A percentile compares a stretch with the other conserved stretches of the same genome.
Evolutionary conservation across 345 rosid genomes (phyloP).

Genomic region (Eutrema heterophyllum): DNA sequence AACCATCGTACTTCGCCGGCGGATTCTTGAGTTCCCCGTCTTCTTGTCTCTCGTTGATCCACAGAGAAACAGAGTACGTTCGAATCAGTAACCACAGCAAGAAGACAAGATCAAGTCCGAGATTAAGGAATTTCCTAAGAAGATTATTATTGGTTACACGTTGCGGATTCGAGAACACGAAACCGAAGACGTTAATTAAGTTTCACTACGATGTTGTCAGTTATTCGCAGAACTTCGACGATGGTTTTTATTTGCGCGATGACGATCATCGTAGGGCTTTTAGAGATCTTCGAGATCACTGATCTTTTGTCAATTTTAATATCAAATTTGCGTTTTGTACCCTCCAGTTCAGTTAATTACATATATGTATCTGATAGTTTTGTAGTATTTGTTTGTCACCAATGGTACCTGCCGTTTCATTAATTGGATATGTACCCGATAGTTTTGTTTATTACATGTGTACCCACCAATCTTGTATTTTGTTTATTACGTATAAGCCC

Average conservation of each 20-base stretch:
- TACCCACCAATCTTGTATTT: not conserved
- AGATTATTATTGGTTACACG: slow-evolving; percentile 33
- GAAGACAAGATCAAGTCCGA: slow-evolving; percentile 24
- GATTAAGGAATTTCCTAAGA: slow-evolving; percentile 48
- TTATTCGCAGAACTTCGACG: slow-evolving; percentile 77
- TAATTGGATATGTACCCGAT: not conserved
- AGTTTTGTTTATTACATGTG: not conserved
- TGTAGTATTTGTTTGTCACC: not conserved
- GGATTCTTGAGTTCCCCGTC: slow-evolving; percentile 42
- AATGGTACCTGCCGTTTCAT: not conserved
- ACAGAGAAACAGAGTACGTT: slow-evolving; percentile 44
- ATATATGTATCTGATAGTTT: not conserved
- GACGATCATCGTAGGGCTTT: slow-evolving; percentile 1
- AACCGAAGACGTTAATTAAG: slow-evolving; percentile 44
- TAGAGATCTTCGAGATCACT: not conserved
- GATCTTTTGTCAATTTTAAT: not conserved
- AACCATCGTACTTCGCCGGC: slow-evolving; percentile 31
- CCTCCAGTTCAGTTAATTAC: not conserved
- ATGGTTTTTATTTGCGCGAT: slow-evolving; percentile 36
- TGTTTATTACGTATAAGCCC: not conserved
- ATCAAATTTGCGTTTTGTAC: not conserved
- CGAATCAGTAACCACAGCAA: slow-evolving; percentile 34
- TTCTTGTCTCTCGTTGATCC: slow-evolving; percentile 41
- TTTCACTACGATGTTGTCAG: slow-evolving; percentile 78
- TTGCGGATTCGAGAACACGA: slow-evolving; percentile 38